These are phyloP conservation scores for Russula lepida DNA, from an alignment of 768 basidiomycete species.

Conservation along the genomic window DNA sequence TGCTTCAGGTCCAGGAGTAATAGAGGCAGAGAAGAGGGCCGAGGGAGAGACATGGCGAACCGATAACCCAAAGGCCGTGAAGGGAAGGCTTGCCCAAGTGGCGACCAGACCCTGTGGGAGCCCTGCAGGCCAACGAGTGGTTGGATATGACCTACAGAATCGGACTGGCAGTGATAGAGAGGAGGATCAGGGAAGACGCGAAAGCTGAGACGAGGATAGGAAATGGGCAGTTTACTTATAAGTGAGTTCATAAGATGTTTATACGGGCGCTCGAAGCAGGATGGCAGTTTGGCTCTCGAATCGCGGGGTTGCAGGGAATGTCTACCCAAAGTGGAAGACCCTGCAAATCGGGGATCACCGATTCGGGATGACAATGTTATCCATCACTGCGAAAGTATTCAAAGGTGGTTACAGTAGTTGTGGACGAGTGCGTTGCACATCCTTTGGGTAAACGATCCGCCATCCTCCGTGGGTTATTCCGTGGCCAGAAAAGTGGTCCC, in stretches of 20 bases:
- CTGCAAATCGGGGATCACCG: background rate
- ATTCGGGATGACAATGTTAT: background rate
- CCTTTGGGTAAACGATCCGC: background rate
- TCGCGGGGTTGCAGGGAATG: background rate
- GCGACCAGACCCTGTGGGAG: background rate
- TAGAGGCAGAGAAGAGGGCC: background rate
- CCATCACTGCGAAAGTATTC: background rate
- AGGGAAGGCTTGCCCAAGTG: background rate
- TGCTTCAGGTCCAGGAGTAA: constrained; percentile 2
- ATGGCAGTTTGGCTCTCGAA: background rate
- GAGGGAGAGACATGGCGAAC: background rate
- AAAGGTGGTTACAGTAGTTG: background rate
- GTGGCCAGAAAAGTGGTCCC: no score
- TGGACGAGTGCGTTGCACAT: no score
- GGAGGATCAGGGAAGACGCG: background rate
- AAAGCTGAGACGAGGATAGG: background rate
- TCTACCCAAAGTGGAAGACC: background rate
- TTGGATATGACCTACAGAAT: background rate
- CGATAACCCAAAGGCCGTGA: background rate
- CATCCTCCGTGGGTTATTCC: background rate
- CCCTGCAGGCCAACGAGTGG: background rate
- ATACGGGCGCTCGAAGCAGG: background rate
- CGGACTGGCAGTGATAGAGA: background rate
- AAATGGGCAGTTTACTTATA: background rate
- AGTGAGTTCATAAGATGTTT: background rate